Percentiles rank a stretch among this genome's conserved stretches.
Conservation (phyloP, 179 eudicot species). For the Beta macrorhiza region DNA sequence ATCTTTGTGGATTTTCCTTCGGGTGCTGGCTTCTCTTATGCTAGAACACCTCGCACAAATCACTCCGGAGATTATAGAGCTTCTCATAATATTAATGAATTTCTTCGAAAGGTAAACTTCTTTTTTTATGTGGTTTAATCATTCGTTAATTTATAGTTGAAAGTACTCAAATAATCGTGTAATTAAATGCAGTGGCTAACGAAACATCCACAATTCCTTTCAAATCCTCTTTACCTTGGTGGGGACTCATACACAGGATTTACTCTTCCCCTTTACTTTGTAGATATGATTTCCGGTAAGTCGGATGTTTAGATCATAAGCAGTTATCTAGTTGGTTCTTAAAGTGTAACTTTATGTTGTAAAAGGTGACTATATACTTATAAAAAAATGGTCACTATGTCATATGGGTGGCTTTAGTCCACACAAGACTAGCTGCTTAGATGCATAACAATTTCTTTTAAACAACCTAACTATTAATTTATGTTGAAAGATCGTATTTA, state of each 20-base stretch:
- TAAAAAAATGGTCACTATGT: too few relatives aligned
- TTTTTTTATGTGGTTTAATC: not conserved
- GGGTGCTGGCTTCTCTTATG: conserved; percentile 59
- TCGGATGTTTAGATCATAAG: not conserved
- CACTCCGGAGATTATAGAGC: conserved; percentile 38
- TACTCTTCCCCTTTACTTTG: conserved; percentile 44
- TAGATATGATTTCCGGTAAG: conserved; percentile 50
- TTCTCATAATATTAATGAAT: conserved; percentile 44
- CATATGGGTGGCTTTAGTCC: too few relatives aligned
- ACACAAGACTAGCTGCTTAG: too few relatives aligned
- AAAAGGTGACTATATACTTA: too few relatives aligned
- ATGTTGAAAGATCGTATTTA: too few relatives aligned
- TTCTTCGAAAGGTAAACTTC: conserved; percentile 51
- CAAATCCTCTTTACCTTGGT: conserved; percentile 51
- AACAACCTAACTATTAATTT: too few relatives aligned
- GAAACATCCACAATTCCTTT: conserved; percentile 36
- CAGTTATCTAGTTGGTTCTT: too few relatives aligned
- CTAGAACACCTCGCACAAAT: conserved; percentile 39
- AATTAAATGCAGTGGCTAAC: conserved; percentile 37
- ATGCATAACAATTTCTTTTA: too few relatives aligned
- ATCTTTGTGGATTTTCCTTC: conserved; percentile 50
- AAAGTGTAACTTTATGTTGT: too few relatives aligned
- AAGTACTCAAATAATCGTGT: not conserved
- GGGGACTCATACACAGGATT: conserved; percentile 68
- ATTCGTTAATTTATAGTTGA: not conserved